A percentile compares a stretch with the other conserved stretches of the same genome.
Conservation (phyloP, 2,329 filamentous ascomycete genomes). For the Aspergillus floridensis region DNA sequence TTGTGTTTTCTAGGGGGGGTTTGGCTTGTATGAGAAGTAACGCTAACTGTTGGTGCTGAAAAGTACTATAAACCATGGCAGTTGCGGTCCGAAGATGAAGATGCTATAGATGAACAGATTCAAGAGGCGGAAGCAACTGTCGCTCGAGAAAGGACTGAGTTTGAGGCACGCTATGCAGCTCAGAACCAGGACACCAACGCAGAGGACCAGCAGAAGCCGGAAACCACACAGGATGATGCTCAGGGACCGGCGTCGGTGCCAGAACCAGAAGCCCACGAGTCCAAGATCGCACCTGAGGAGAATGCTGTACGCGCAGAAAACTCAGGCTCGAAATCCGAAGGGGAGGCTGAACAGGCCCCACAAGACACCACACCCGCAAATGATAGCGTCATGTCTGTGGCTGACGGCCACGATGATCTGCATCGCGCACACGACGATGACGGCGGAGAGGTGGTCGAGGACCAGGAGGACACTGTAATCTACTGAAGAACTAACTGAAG, state of each 20-base stretch:
- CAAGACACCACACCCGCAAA: slow-evolving; percentile 29
- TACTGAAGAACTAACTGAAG: slow-evolving; percentile 55
- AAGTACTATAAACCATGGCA: slow-evolving; percentile 89
- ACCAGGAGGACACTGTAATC: slow-evolving; percentile 86
- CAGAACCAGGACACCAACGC: slow-evolving; percentile 23
- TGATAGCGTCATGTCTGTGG: slow-evolving; percentile 26
- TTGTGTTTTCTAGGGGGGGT: not conserved
- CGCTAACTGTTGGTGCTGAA: not conserved
- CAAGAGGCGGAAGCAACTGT: slow-evolving; percentile 63
- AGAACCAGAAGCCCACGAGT: slow-evolving; percentile 19
- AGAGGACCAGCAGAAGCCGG: slow-evolving; percentile 3
- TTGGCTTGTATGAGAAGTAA: not conserved
- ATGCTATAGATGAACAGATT: slow-evolving; percentile 68
- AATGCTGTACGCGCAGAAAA: slow-evolving; percentile 30
- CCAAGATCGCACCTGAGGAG: slow-evolving; percentile 47
- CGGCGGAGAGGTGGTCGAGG: slow-evolving; percentile 73
- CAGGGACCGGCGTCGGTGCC: slow-evolving; percentile 21
- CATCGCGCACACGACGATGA: slow-evolving; percentile 61
- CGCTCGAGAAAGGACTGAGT: slow-evolving; percentile 63
- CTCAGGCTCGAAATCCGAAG: slow-evolving; percentile 21
- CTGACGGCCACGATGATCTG: slow-evolving; percentile 42
- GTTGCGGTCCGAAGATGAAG: slow-evolving; percentile 65
- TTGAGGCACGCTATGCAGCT: slow-evolving; percentile 50
- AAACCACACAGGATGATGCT: slow-evolving; percentile 26
- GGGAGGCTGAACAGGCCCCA: slow-evolving; percentile 13